A percentile compares a stretch with the other conserved stretches of the same genome.
phyloP scores from a whole-genome alignment of 441 rosid genomes.

The Viola pubescens region DNA sequence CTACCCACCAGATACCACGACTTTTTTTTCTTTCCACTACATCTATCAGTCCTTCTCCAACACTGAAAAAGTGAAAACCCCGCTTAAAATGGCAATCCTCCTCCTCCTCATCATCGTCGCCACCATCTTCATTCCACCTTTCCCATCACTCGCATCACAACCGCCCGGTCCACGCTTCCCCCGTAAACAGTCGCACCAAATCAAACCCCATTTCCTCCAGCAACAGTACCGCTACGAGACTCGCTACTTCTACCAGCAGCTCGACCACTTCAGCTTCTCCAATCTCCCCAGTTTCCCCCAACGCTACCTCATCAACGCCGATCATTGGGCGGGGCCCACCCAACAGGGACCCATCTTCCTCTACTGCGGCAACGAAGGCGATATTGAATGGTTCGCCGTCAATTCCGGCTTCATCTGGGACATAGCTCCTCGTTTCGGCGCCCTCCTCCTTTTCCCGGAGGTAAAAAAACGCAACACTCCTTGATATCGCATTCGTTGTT shows the following conservation, averaged over 20 bases:
- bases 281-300: constrained; percentile 56
- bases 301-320: constrained; percentile 65
- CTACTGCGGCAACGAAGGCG: constrained; percentile 89
- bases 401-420: constrained; percentile 86
- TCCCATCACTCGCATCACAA: constrained; percentile 20
- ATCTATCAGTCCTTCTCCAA: background rate
- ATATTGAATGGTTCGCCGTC: constrained; percentile 77
- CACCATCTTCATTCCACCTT: constrained; percentile 17
- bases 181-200: constrained; percentile 22
- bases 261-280: constrained; percentile 85
- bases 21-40: background rate
- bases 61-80: background rate
- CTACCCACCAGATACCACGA: background rate
- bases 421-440: constrained; percentile 68
- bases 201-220: constrained; percentile 14
- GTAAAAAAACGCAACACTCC: constrained; percentile 22
- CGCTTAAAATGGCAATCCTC: constrained; percentile 28
- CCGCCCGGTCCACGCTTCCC: constrained; percentile 38
- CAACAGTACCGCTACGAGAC: constrained; percentile 52
- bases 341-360: constrained; percentile 64
- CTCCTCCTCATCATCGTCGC: constrained; percentile 19
- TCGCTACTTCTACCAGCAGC: constrained; percentile 49
- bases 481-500: background rate
- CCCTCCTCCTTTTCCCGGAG: constrained; percentile 81
- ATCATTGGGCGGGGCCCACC: constrained; percentile 60